Conservation (phyloP, 345 rosid species). For the Diplotaxis tenuifolia region DNA sequence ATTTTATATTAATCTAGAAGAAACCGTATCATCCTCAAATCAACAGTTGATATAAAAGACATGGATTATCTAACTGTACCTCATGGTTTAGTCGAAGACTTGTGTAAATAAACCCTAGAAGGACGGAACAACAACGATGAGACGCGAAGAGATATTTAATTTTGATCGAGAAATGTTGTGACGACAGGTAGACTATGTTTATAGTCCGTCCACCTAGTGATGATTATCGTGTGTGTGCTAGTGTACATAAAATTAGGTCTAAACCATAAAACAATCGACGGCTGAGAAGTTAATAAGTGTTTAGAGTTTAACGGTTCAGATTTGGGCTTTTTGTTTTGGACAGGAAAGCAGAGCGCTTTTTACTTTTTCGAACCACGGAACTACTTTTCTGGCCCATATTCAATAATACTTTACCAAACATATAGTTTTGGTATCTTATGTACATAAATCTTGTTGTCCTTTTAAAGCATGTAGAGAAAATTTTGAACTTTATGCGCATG, state of each 20-base stretch:
- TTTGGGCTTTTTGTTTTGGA: background rate
- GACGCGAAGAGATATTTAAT: conserved; percentile 7
- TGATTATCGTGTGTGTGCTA: background rate
- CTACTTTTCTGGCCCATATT: conserved; percentile 12
- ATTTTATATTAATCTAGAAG: background rate
- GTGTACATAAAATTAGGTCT: background rate
- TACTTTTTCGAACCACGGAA: background rate
- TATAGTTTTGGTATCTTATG: conserved; percentile 24
- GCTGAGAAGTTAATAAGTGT: background rate
- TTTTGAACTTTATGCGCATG: background rate
- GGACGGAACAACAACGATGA: conserved; percentile 3
- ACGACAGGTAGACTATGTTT: conserved; percentile 18
- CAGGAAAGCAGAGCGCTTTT: conserved; percentile 6
- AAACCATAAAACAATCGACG: background rate
- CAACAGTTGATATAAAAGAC: background rate
- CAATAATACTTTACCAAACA: conserved; percentile 23
- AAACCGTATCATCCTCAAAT: background rate
- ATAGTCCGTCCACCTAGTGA: background rate
- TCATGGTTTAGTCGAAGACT: conserved; percentile 20
- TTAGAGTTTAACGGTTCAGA: conserved; percentile 6
- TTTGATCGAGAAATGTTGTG: conserved; percentile 14
- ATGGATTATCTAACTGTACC: background rate
- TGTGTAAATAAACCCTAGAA: conserved; percentile 25
- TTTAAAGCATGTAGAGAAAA: background rate
- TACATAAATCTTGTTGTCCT: background rate